Evolutionary conservation across 2,329 filamentous ascomycete genomes (phyloP).

Genomic region (Mollisia scopiformis): DNA sequence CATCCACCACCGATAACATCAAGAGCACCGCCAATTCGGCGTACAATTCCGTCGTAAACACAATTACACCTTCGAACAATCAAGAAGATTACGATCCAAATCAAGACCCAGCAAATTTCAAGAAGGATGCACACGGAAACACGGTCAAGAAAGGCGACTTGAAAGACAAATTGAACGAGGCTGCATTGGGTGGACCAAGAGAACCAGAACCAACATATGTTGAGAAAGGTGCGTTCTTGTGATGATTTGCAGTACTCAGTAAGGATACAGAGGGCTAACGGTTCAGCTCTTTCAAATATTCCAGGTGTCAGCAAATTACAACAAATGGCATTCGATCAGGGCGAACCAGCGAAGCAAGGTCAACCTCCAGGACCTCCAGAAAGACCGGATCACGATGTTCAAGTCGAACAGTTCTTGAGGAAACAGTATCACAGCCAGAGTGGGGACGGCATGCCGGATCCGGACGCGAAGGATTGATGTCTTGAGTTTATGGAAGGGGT

Average conservation of each 20-base stretch:
- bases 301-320: slow-evolving; percentile 23
- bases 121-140: slow-evolving; percentile 26
- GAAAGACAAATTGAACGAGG: slow-evolving; percentile 32
- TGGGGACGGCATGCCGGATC: slow-evolving; percentile 25
- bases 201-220: slow-evolving; percentile 21
- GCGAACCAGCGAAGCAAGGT: slow-evolving; percentile 8
- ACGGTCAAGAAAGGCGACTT: slow-evolving; percentile 25
- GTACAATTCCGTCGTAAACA: slow-evolving; percentile 16
- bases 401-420: slow-evolving; percentile 35
- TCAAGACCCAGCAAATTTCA: slow-evolving; percentile 19
- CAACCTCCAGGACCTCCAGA: slow-evolving; percentile 22
- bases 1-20: slow-evolving; percentile 27
- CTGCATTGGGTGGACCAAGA: slow-evolving; percentile 17
- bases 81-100: slow-evolving; percentile 17
- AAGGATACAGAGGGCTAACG: slow-evolving; percentile 14
- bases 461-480: not conserved
- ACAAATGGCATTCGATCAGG: slow-evolving; percentile 16
- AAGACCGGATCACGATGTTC: slow-evolving; percentile 34
- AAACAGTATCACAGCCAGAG: slow-evolving; percentile 32
- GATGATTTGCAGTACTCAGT: not conserved
- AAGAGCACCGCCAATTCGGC: slow-evolving; percentile 21
- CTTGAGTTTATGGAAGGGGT: not conserved
- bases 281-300: slow-evolving; percentile 26
- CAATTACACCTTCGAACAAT: not conserved
- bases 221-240: slow-evolving; percentile 24